These are phyloP conservation scores for Dryadomyces sulphureus DNA, from an alignment of 2,329 filamentous ascomycete species.

Conservation along the genomic window DNA sequence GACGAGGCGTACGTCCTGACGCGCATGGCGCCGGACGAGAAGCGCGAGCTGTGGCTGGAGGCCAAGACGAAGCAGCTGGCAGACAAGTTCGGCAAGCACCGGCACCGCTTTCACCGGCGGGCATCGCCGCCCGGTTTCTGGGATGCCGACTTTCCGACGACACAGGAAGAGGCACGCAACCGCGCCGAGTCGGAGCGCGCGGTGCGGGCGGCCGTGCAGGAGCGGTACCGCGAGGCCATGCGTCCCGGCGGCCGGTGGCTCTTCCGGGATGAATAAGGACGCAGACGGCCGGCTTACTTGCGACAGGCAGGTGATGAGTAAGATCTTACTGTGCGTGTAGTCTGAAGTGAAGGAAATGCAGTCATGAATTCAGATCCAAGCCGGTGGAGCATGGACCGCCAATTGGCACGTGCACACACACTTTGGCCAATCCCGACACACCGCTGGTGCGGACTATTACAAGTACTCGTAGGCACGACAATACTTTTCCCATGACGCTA, in stretches of 20 bases:
- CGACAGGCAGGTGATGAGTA: background rate
- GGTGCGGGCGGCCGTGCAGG: slow-evolving; percentile 50
- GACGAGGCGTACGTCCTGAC: slow-evolving; percentile 43
- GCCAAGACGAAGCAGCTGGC: slow-evolving; percentile 62
- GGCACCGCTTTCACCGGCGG: slow-evolving; percentile 55
- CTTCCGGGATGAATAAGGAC: slow-evolving; percentile 66
- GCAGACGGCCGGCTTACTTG: no score
- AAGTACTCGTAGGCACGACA: background rate
- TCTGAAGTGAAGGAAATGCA: no score
- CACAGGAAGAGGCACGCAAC: slow-evolving; percentile 61
- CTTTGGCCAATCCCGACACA: no score
- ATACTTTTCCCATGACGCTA: background rate
- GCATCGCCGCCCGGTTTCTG: slow-evolving; percentile 78
- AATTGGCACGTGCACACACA: slow-evolving; percentile 1
- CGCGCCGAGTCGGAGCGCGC: slow-evolving; percentile 47
- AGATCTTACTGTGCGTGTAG: background rate
- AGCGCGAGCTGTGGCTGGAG: slow-evolving; percentile 53
- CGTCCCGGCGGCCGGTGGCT: slow-evolving; percentile 60
- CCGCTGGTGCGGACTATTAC: no score
- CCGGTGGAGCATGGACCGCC: background rate
- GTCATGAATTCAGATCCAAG: no score
- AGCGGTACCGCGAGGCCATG: slow-evolving; percentile 71
- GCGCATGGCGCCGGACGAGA: slow-evolving; percentile 43
- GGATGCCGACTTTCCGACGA: slow-evolving; percentile 77
- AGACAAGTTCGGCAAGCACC: slow-evolving; percentile 62